Percentiles rank a stretch among this genome's conserved stretches.
Conservation (phyloP, 352 stramenopile species). For the Phytopythium chamaehyphon region DNA sequence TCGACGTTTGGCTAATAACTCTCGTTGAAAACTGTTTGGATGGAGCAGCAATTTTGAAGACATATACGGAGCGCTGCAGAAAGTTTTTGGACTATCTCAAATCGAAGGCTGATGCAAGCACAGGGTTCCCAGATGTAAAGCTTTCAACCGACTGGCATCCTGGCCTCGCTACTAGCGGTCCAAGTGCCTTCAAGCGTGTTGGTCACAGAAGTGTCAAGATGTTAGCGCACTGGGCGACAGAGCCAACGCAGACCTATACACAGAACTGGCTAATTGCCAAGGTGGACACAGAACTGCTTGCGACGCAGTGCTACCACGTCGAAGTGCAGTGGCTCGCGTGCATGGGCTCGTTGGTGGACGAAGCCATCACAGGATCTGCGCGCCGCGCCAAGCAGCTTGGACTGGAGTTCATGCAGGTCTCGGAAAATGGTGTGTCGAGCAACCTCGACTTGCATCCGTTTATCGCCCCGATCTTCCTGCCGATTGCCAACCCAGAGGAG, state of each 20-base stretch:
- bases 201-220: slow-evolving; percentile 69
- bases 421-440: slow-evolving; percentile 73
- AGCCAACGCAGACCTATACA: slow-evolving; percentile 49
- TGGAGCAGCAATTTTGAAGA: slow-evolving; percentile 35
- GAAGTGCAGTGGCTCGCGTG: slow-evolving; percentile 87
- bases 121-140: slow-evolving; percentile 50
- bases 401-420: slow-evolving; percentile 64
- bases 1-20: slow-evolving; percentile 8
- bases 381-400: slow-evolving; percentile 75
- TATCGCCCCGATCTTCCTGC: slow-evolving; percentile 72
- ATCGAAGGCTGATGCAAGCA: slow-evolving; percentile 49
- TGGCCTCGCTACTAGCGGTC: slow-evolving; percentile 36
- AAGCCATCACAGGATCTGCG: slow-evolving; percentile 65
- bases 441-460: slow-evolving; percentile 78
- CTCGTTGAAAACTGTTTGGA: too few relatives aligned
- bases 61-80: slow-evolving; percentile 56
- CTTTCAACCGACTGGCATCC: slow-evolving; percentile 48
- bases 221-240: slow-evolving; percentile 31
- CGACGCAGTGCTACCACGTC: slow-evolving; percentile 75
- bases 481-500: slow-evolving; percentile 35
- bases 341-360: slow-evolving; percentile 74
- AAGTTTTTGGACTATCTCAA: slow-evolving; percentile 74
- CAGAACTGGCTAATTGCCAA: slow-evolving; percentile 82
- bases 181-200: slow-evolving; percentile 64
- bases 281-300: slow-evolving; percentile 66